Evolutionary conservation across 345 rosid genomes (phyloP).

Genomic region (Eucalyptus erythrocorys): DNA sequence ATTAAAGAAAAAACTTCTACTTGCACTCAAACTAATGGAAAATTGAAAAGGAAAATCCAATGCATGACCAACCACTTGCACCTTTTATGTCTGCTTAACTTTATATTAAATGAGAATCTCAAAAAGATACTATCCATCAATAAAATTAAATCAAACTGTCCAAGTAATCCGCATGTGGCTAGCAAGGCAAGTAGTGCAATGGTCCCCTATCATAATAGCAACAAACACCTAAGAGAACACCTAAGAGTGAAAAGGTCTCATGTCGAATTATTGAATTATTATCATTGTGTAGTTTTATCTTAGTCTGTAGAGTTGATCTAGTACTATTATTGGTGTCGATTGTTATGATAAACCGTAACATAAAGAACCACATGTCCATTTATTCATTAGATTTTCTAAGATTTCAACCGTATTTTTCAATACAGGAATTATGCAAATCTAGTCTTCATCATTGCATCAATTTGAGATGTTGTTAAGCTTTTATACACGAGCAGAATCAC

Average conservation of each 20-base stretch:
- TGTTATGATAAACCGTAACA: neutral
- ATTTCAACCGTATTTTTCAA: neutral
- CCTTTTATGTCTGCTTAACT: neutral
- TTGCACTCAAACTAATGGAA: neutral
- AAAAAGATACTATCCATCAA: neutral
- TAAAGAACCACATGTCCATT: neutral
- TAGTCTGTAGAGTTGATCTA: neutral
- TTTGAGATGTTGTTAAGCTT: neutral
- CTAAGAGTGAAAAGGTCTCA: neutral
- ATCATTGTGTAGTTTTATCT: neutral
- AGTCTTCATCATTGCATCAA: accelerated
- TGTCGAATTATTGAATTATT: neutral
- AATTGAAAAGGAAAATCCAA: neutral
- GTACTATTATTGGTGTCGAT: neutral
- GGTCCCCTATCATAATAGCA: neutral
- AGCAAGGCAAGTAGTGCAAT: neutral
- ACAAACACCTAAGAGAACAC: neutral
- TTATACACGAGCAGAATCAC: neutral
- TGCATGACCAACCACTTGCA: neutral
- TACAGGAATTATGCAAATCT: accelerated
- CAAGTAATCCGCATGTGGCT: neutral
- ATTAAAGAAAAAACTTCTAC: neutral
- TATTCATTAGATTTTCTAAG: neutral
- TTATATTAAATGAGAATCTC: neutral
- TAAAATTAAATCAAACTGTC: neutral